Evolutionary conservation across 306 rosid genomes (phyloP), one percentile per base, ranked within the genome.

Genomic region (Oxytropis ochrocephala): DNA sequence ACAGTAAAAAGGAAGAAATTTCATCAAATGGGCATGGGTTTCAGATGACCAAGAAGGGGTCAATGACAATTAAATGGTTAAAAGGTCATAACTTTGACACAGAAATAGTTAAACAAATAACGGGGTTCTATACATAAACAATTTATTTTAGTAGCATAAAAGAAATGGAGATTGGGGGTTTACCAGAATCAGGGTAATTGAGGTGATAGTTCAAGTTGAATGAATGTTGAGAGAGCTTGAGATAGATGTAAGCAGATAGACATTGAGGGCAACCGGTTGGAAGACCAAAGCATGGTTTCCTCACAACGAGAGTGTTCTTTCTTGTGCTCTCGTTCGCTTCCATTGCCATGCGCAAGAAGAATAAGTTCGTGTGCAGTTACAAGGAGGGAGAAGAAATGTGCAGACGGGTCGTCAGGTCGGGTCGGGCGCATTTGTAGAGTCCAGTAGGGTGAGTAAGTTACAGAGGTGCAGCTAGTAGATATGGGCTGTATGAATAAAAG

Each of bases 241-340:
- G 89, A 82, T 89, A 95, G 67, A 89, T 59, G 79, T 76, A 91
- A 48, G 82, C 74, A 5, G 97, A 85, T 56, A 95, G 78, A 79
- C 92, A 89, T 17, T 84, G 82, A 64, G 92, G 87, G 71, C 97
- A 95, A 67, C 84, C 92, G 3, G 92, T 84, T 13, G 99, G 99
- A 56, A 95, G 91, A 46, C 87, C 91, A 57, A 83, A 94, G 50
- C 91, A 91, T n/a, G 99, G 85, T 61, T 87, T 94, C 67, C 99
- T 80, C 57, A 86, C 89, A 13, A 89, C 92, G 14, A 94, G 72
- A 39, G 85, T 87, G 64, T 87, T 82, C 21, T 7, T 72, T 35
- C 18, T 84, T 24, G 60, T 82, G 43, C 48, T 78, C 50, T 63
- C 85, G 46, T 70, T 64, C 13, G 54, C 11, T 42, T 78, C 85